Conservation (phyloP, 2,329 filamentous ascomycete species). For the Chalaropsis ovoidea region DNA sequence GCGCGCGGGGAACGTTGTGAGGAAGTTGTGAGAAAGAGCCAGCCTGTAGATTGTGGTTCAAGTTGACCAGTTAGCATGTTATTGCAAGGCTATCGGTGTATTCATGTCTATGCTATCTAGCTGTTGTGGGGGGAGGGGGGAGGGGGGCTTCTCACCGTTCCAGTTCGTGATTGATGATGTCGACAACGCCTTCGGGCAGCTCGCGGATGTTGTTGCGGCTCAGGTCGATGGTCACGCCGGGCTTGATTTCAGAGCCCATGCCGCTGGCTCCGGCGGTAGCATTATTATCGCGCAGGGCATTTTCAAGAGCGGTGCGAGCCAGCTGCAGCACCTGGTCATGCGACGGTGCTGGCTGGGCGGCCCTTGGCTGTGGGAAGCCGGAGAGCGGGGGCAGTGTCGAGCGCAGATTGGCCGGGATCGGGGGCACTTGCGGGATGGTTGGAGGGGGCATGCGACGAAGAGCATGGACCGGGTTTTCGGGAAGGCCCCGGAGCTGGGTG, state of each 20-base stretch:
- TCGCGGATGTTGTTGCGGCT: conserved; percentile 64
- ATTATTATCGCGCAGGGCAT: conserved; percentile 57
- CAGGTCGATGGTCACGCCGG: conserved; percentile 67
- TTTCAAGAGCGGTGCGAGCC: conserved; percentile 56
- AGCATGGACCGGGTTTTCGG: conserved; percentile 35
- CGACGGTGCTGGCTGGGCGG: conserved; percentile 40
- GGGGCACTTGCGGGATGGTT: conserved; percentile 34
- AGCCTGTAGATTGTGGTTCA: conserved; percentile 42
- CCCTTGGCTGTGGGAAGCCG: conserved; percentile 23
- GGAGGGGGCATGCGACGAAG: conserved; percentile 30
- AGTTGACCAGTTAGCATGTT: neutral
- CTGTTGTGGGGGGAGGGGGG: neutral
- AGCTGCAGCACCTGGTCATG: conserved; percentile 51
- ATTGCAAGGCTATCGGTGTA: no score
- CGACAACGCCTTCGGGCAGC: conserved; percentile 62
- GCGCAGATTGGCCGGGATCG: conserved; percentile 30
- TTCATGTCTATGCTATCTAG: no score
- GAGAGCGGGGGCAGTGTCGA: conserved; percentile 27
- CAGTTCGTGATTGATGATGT: conserved; percentile 62
- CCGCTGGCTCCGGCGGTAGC: conserved; percentile 49
- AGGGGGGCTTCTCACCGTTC: conserved; percentile 51
- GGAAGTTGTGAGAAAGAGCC: conserved; percentile 69
- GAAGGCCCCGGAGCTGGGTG: conserved; percentile 34
- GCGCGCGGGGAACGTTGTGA: conserved; percentile 57
- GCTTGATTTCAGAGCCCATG: conserved; percentile 48